Base-by-base conservation (phyloP, 306 rosid genomes). In the Pyrus pyrifolia region DNA sequence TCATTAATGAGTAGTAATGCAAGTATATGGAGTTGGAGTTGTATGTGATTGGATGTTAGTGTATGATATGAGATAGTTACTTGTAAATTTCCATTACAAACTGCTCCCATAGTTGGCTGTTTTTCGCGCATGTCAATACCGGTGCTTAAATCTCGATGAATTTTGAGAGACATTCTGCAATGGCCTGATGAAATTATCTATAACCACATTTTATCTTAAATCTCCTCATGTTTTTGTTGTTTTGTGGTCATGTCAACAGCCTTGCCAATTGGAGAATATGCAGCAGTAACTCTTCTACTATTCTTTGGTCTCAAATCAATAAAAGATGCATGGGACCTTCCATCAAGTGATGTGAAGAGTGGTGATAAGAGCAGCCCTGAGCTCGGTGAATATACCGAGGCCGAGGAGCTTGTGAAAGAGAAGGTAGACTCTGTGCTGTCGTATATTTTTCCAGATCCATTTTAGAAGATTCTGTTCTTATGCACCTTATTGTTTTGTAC, bases 311-410 rank as follows among this genome's bases (percentile, higher is more conserved):
- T 95, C 72, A 95, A 92, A 79, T 81, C 99, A 73, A 90, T 95
- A 76, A 92, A 95, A 87, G 97, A 92, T 52, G 96, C 99, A 29
- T 90, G 99, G 99, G 92, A 89, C 81, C 93, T 95, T 81, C 99
- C 99, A 45, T 82, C 96, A 21, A 68, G 69, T 64, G 83, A 31
- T 73, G 87, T 19, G 69, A 83, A 89, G 83, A 80, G 83, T 21
- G 91, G 87, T 78, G 84, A 81, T 64, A 82, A 81, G 64, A 74
- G 89, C 63, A 79, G 84, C 78, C 90, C 86, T 65, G 99, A 91
- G 84, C 97, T 89, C 29, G 97, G 85, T 70, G 99, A 96, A 85
- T 84, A 80, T 73, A 88, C 83, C 44, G 97, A 91, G 87, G 99
- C 99, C 1, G 98, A 89, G 84, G 97, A 89, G 85, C 98, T 96